Percentiles rank a stretch among this genome's conserved stretches.
Evolutionary conservation across 2,329 filamentous ascomycete genomes (phyloP).

Genomic region (Tolypocladium amazonense): DNA sequence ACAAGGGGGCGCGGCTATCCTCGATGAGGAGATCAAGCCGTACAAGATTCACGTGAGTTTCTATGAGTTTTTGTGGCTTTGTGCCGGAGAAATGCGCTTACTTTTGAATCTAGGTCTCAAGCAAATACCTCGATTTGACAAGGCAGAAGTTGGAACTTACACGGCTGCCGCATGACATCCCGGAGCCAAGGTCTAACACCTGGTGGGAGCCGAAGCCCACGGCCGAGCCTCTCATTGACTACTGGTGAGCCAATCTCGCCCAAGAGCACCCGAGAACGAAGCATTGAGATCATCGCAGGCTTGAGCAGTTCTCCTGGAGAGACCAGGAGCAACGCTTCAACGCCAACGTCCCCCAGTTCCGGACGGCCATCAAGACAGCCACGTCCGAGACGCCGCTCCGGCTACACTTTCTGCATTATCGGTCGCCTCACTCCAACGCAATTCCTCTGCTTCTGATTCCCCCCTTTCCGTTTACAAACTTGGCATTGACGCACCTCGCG

Average conservation of each 20-base stretch:
- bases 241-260: slow-evolving; percentile 32
- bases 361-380: slow-evolving; percentile 39
- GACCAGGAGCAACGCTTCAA: slow-evolving; percentile 49
- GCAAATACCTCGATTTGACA: slow-evolving; percentile 56
- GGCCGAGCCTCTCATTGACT: slow-evolving; percentile 55
- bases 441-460: slow-evolving; percentile 56
- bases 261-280: not conserved
- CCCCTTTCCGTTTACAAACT: slow-evolving; percentile 54
- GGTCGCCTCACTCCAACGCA: slow-evolving; percentile 40
- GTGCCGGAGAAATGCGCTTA: not conserved
- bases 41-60: slow-evolving; percentile 47
- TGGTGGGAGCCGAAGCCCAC: slow-evolving; percentile 52
- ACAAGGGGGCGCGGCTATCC: slow-evolving; percentile 11
- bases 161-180: slow-evolving; percentile 49
- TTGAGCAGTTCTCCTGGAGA: slow-evolving; percentile 57
- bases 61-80: not conserved
- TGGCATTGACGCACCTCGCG: slow-evolving; percentile 47
- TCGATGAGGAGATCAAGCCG: slow-evolving; percentile 35
- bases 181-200: slow-evolving; percentile 32
- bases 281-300: slow-evolving; percentile 29
- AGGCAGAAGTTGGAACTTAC: slow-evolving; percentile 57
- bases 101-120: slow-evolving; percentile 41
- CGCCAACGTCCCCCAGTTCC: slow-evolving; percentile 49
- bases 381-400: slow-evolving; percentile 33
- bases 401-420: slow-evolving; percentile 55